phyloP scores from a whole-genome alignment of 306 rosid genomes.

The Cyclanthera cordifolia region DNA sequence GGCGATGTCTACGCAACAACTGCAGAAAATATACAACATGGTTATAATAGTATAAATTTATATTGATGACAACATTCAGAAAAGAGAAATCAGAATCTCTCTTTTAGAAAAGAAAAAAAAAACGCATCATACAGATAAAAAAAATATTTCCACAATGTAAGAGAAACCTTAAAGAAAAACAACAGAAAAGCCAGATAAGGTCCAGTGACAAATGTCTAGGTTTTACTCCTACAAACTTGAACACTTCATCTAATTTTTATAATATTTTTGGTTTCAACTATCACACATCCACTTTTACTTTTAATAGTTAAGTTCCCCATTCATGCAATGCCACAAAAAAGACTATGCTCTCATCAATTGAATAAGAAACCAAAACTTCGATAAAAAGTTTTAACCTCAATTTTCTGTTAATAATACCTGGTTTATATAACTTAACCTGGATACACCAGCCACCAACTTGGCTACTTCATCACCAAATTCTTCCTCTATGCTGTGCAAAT shows the following conservation, averaged over 20 bases:
- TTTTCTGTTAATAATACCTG: constrained; percentile 39
- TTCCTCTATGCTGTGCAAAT: constrained; percentile 50
- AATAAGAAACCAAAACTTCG: not conserved
- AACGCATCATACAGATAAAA: not conserved
- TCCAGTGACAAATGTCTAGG: not conserved
- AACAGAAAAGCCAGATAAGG: not conserved
- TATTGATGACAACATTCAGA: constrained; percentile 6
- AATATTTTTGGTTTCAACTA: not conserved
- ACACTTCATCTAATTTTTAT: not conserved
- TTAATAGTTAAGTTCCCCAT: not conserved
- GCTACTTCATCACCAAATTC: constrained; percentile 81
- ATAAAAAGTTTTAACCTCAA: not conserved
- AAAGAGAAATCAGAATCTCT: not conserved
- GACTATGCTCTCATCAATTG: not conserved
- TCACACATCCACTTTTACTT: not conserved
- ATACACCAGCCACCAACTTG: constrained; percentile 82
- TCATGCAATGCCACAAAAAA: constrained; percentile 2
- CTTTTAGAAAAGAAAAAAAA: not conserved
- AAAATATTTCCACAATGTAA: not conserved
- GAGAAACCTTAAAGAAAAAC: not conserved
- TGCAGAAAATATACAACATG: constrained; percentile 26
- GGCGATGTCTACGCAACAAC: constrained; percentile 78
- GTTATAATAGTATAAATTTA: constrained; percentile 7
- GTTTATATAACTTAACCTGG: constrained; percentile 79
- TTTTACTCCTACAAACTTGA: not conserved